Percentiles rank a stretch among this genome's conserved stretches.
These are phyloP conservation scores for Calonectria honghensis DNA, from an alignment of 2,329 filamentous ascomycete genomes.

Conservation along the genomic window DNA sequence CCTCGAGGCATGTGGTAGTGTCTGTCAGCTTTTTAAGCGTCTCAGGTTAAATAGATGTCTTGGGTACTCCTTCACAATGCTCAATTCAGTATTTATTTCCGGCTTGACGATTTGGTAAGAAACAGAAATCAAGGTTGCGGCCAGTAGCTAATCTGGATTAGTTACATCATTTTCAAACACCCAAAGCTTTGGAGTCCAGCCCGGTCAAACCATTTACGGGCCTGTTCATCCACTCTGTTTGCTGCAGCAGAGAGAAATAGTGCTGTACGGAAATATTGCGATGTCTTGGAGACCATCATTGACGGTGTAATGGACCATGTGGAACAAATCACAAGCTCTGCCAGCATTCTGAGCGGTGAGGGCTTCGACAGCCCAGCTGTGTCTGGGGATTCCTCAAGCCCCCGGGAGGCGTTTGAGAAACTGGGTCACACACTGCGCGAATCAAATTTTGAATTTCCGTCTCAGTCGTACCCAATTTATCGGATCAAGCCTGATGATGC, in stretches of 20 bases:
- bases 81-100: slow-evolving; percentile 34
- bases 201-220: slow-evolving; percentile 31
- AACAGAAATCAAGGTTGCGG: too few species aligned
- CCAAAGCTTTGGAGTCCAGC: slow-evolving; percentile 35
- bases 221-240: slow-evolving; percentile 28
- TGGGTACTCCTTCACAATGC: slow-evolving; percentile 36
- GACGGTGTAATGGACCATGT: slow-evolving; percentile 30
- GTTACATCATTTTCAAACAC: slow-evolving; percentile 32
- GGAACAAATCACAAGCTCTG: slow-evolving; percentile 17
- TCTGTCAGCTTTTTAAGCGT: slow-evolving; percentile 34
- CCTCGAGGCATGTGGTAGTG: slow-evolving; percentile 27
- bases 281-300: slow-evolving; percentile 35
- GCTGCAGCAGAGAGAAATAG: slow-evolving; percentile 35
- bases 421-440: neutral
- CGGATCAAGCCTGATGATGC: neutral
- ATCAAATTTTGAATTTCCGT: slow-evolving; percentile 30
- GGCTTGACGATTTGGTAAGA: slow-evolving; percentile 34
- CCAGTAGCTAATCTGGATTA: neutral
- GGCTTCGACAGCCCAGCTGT: neutral
- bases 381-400: slow-evolving; percentile 1
- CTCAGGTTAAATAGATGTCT: slow-evolving; percentile 30
- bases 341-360: neutral
- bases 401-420: slow-evolving; percentile 27
- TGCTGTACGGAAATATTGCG: slow-evolving; percentile 31
- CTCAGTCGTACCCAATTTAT: slow-evolving; percentile 26